These are phyloP conservation scores for Schwanniomyces polymorphus DNA, from an alignment of 805 yeast genomes.

Conservation along the genomic window DNA sequence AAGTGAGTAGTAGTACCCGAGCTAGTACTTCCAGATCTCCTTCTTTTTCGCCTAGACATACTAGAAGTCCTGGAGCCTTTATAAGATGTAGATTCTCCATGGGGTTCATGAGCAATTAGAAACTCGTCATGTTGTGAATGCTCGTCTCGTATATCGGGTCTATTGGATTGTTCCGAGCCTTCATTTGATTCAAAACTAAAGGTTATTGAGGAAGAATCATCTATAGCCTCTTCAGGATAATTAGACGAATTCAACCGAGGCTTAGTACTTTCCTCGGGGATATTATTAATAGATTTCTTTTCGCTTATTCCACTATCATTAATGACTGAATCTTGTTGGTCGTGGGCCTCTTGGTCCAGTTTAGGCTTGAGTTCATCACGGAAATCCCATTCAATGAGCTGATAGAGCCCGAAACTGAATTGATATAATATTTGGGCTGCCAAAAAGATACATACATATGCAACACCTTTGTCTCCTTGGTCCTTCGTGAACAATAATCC, in stretches of 20 bases:
- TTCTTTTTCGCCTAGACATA: background rate
- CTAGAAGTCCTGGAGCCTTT: constrained; percentile 3
- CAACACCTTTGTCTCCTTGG: constrained; percentile 75
- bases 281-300: background rate
- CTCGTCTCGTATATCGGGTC: background rate
- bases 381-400: constrained; percentile 71
- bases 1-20: background rate
- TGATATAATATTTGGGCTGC: constrained; percentile 66
- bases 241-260: background rate
- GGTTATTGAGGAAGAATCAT: background rate
- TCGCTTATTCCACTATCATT: background rate
- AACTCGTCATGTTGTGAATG: constrained; percentile 21
- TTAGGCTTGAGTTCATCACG: constrained; percentile 29
- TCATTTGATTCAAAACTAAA: background rate
- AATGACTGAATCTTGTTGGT: background rate
- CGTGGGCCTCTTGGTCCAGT: constrained; percentile 12
- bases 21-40: constrained; percentile 7
- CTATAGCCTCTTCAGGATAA: background rate
- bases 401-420: constrained; percentile 76
- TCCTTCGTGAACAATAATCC: constrained; percentile 51
- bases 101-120: constrained; percentile 10
- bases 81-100: constrained; percentile 6
- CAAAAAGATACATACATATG: constrained; percentile 76
- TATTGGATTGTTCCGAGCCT: too few species aligned
- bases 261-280: background rate